Conservation (phyloP, 768 basidiomycete genomes). For the Dentipellis fragilis region DNA sequence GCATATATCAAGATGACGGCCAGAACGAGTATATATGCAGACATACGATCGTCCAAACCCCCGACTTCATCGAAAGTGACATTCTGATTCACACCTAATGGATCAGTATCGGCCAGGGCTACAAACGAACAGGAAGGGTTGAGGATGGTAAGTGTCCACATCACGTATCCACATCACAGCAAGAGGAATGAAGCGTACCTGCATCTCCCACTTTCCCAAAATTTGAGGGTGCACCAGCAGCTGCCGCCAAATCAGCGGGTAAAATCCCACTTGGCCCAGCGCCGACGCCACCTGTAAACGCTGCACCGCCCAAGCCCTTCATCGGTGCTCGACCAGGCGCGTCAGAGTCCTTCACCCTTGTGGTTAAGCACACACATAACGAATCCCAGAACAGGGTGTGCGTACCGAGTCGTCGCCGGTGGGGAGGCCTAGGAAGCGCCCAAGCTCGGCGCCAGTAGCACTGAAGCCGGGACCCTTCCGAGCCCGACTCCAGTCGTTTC, state of each 20-base stretch:
- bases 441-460: conserved; percentile 66
- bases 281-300: conserved; percentile 37
- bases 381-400: neutral
- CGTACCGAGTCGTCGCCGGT: conserved; percentile 54
- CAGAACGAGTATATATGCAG: neutral
- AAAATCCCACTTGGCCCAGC: conserved; percentile 41
- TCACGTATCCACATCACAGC: no score
- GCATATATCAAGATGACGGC: neutral
- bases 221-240: conserved; percentile 76
- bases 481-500: conserved; percentile 25
- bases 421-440: conserved; percentile 66
- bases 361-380: neutral
- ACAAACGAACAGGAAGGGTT: conserved; percentile 9
- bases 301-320: conserved; percentile 46
- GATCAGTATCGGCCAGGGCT: conserved; percentile 93
- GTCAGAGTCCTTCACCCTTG: conserved; percentile 55
- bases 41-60: conserved; percentile 84
- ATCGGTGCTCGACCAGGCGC: conserved; percentile 55
- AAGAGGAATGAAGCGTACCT: conserved; percentile 29
- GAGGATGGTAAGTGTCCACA: conserved; percentile 4
- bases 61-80: conserved; percentile 97
- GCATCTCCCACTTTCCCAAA: conserved; percentile 78
- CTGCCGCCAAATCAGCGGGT: conserved; percentile 49
- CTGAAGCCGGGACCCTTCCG: conserved; percentile 64
- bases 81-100: conserved; percentile 84